Percentiles rank a stretch among this genome's conserved stretches.
Evolutionary conservation across 768 basidiomycete genomes (phyloP).

Genomic region (Cystoderma amianthinum): DNA sequence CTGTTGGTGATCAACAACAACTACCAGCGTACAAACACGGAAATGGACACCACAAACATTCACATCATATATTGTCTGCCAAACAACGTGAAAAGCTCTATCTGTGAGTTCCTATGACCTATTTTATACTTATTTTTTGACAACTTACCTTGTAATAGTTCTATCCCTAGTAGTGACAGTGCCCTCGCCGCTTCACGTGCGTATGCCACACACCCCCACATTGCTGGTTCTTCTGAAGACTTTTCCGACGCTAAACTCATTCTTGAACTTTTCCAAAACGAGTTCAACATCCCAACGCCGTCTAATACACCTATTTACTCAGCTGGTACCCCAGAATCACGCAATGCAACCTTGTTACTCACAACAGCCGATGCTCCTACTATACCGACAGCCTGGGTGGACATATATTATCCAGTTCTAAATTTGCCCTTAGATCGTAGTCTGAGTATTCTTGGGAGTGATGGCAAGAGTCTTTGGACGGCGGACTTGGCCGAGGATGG

Average conservation of each 20-base stretch:
- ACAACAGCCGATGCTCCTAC: constrained; percentile 33
- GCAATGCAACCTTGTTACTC: constrained; percentile 48
- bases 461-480: constrained; percentile 50
- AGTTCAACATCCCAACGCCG: constrained; percentile 46
- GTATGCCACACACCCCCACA: constrained; percentile 65
- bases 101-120: not conserved
- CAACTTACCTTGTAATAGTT: constrained; percentile 22
- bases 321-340: constrained; percentile 64
- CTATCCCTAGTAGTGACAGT: constrained; percentile 48
- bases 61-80: not conserved
- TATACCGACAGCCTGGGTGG: constrained; percentile 71
- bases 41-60: too few species aligned
- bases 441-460: constrained; percentile 56
- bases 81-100: not conserved
- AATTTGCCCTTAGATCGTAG: constrained; percentile 69
- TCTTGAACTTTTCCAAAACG: constrained; percentile 58
- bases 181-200: constrained; percentile 49
- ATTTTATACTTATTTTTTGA: too few species aligned
- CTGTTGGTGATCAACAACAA: too few species aligned
- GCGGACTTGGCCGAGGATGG: constrained; percentile 73
- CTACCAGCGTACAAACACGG: too few species aligned
- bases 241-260: constrained; percentile 58
- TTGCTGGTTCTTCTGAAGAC: constrained; percentile 62
- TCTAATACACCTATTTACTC: constrained; percentile 51
- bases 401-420: constrained; percentile 83